Base-by-base conservation (phyloP, 1,284 basidiomycete genomes). In the Marasmius fiardii region DNA sequence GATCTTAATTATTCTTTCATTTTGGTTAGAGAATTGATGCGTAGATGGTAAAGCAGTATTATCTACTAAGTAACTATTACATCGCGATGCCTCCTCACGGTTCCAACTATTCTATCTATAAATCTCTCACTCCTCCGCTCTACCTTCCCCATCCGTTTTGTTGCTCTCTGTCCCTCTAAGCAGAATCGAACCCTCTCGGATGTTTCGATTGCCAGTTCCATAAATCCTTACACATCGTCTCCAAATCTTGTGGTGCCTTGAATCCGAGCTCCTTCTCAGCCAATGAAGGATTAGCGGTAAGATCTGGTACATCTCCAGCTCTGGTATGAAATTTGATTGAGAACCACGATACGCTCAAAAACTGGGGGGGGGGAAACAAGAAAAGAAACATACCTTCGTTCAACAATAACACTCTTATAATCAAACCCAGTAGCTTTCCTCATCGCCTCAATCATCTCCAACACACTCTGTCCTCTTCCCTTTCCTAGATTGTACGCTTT, bases 401-500 rank as follows among this genome's bases (percentile, higher is more conserved):
- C 95, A 58, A 95, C 88, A 63, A 98, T 85, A 71, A 94, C 88
- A 70, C 88, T 93, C 74, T 93, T 85, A 80, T 87, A 99, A 57
- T 92, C 81, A 65, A 88, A 92, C 6, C 93, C 93, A 28, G 91
- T 93, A 1, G 93, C 93, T 71, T 92, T 91, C 63, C 82, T 82
- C 97, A 99, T 99, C 14, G 96, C 96, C 53, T 93, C 91, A 56
- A 98, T 83, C 71, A 99, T 98, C 69, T 97, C 86, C 51, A 98
- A 79, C 23, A 99, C 96, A 63, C 88, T 93, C 82, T 94, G 86
- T 41, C 96, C 97, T 56, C 85, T 81, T 41, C 97, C 97, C 68
- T 90, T 93, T 48, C 97, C 97, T 34, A 99, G 85, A 74, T 99
- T 99, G 80, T 95, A 99, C 12, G 93, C 93, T 71, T 95, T 93